Percentiles rank a stretch among this genome's conserved stretches.
phyloP scores from a whole-genome alignment of 2,329 filamentous ascomycete genomes.

The Emydomyces testavorans region DNA sequence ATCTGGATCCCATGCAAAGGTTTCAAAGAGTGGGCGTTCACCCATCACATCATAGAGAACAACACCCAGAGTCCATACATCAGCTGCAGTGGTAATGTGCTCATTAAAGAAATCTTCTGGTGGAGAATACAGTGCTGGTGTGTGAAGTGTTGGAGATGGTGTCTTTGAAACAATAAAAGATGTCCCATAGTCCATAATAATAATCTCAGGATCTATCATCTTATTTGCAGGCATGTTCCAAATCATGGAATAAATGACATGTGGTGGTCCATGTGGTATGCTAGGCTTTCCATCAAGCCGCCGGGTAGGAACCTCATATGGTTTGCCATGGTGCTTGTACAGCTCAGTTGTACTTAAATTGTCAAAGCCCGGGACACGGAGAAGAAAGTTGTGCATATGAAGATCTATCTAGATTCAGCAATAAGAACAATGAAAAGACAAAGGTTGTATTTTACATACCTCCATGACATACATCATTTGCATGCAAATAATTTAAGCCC shows the following conservation, averaged over 20 bases:
- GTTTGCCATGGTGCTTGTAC: constrained; percentile 18
- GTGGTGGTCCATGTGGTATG: constrained; percentile 17
- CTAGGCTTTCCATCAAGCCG: constrained; percentile 19
- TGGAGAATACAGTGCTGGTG: constrained; percentile 18
- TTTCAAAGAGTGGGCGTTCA: constrained; percentile 20
- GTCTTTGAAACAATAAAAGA: constrained; percentile 18
- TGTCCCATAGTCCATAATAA: constrained; percentile 21
- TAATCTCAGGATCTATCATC: constrained; percentile 17
- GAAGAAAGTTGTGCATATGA: constrained; percentile 18
- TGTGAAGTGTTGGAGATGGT: constrained; percentile 18
- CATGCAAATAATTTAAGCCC: constrained; percentile 18
- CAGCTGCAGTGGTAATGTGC: constrained; percentile 16
- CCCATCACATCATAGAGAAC: constrained; percentile 18
- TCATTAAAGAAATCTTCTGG: constrained; percentile 18
- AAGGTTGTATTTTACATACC: constrained; percentile 12
- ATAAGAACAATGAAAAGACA: not conserved
- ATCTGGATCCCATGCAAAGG: constrained; percentile 18
- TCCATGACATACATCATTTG: constrained; percentile 19
- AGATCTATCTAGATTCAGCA: constrained; percentile 16
- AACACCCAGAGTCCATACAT: constrained; percentile 20
- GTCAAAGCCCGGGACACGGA: constrained; percentile 16
- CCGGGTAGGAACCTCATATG: constrained; percentile 15
- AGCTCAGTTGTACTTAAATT: constrained; percentile 16
- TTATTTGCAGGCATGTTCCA: constrained; percentile 19
- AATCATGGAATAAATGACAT: constrained; percentile 18